phyloP scores from a whole-genome alignment of 2,329 filamentous ascomycete genomes.

The Pochonia chlamydosporia region DNA sequence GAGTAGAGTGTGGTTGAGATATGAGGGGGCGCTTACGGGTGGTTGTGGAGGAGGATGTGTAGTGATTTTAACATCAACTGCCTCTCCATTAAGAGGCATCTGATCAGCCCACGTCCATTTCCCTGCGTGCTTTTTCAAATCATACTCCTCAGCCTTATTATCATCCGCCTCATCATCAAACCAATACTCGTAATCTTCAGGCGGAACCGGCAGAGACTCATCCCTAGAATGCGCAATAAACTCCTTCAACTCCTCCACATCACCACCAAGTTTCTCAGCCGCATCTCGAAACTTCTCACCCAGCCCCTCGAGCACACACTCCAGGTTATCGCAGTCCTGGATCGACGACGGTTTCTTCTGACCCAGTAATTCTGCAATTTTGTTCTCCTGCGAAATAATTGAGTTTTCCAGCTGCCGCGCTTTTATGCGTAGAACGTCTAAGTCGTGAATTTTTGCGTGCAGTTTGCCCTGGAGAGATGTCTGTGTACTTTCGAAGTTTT shows the following conservation, averaged over 20 bases:
- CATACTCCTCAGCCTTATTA: too few relatives aligned
- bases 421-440: slow-evolving; percentile 37
- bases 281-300: slow-evolving; percentile 31
- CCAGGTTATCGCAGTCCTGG: slow-evolving; percentile 14
- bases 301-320: slow-evolving; percentile 36
- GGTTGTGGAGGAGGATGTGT: slow-evolving; percentile 2
- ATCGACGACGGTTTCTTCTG: slow-evolving; percentile 15
- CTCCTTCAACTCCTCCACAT: slow-evolving; percentile 4
- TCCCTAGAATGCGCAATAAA: slow-evolving; percentile 1
- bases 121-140: too few relatives aligned
- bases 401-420: slow-evolving; percentile 34
- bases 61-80: background rate
- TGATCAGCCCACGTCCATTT: too few relatives aligned
- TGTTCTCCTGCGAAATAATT: slow-evolving; percentile 36
- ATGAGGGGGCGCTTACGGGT: background rate
- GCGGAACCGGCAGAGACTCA: background rate
- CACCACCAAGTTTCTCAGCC: slow-evolving; percentile 14
- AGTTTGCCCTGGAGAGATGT: slow-evolving; percentile 21
- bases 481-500: too few relatives aligned
- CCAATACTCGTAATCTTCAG: slow-evolving; percentile 1
- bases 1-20: background rate
- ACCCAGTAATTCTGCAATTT: slow-evolving; percentile 30
- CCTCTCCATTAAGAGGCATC: background rate
- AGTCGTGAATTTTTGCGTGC: slow-evolving; percentile 36
- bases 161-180: background rate